These are phyloP conservation scores for Chondrus crispus DNA, from an alignment of 23 red algal genomes.

Conservation along the genomic window DNA sequence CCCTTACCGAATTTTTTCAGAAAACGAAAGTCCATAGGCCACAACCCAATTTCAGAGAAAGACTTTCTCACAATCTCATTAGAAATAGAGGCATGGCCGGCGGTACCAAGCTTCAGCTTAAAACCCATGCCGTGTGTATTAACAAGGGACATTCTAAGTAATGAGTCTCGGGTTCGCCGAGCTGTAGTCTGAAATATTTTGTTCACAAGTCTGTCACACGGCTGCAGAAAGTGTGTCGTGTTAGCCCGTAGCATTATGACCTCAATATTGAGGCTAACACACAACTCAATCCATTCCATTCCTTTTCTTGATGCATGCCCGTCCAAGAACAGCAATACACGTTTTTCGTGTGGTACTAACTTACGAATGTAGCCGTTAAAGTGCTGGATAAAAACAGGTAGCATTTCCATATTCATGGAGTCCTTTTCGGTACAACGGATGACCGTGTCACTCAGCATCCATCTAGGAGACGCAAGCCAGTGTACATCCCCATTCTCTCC, in stretches of 20 bases:
- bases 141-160: neutral
- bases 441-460: neutral
- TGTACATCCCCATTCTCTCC: too few relatives aligned
- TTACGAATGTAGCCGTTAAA: neutral
- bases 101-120: neutral
- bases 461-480: neutral
- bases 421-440: neutral
- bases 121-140: constrained; percentile 4
- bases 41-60: constrained; percentile 5
- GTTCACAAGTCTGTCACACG: constrained; percentile 26
- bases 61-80: neutral
- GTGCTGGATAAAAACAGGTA: neutral
- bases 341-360: neutral
- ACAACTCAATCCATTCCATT: constrained; percentile 21
- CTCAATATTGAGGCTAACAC: neutral
- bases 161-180: neutral
- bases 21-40: constrained; percentile 10
- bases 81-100: neutral
- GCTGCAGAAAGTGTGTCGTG: constrained; percentile 16
- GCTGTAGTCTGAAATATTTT: neutral
- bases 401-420: neutral
- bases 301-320: constrained; percentile 13
- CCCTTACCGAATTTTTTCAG: neutral
- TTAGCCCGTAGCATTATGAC: neutral
- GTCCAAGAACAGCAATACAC: neutral